Conservation (phyloP, 805 yeast species). For the Kuraishia capsulata region DNA sequence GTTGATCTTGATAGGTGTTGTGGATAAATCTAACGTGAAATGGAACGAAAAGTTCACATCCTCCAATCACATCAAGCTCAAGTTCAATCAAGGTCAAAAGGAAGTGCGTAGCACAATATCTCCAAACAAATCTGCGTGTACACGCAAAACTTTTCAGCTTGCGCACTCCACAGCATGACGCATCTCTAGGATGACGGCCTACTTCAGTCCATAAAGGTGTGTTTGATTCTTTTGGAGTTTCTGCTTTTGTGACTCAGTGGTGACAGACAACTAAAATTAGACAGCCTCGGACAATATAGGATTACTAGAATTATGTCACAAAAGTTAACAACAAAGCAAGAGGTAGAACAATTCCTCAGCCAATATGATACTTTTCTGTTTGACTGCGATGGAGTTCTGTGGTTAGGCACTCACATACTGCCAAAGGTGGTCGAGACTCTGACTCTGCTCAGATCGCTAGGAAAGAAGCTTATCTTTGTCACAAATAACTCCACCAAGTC, state of each 20-base stretch:
- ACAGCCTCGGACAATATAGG: too few relatives aligned
- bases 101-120: too few relatives aligned
- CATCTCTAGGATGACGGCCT: too few relatives aligned
- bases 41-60: too few relatives aligned
- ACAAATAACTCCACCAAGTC: slow-evolving; percentile 95
- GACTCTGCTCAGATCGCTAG: slow-evolving; percentile 37
- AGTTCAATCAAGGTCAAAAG: not conserved
- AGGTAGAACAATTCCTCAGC: slow-evolving; percentile 46
- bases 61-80: not conserved
- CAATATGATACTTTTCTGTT: slow-evolving; percentile 79
- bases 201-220: too few relatives aligned
- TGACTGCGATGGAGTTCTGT: slow-evolving; percentile 96
- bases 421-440: slow-evolving; percentile 77
- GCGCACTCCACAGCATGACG: too few relatives aligned
- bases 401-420: slow-evolving; percentile 79
- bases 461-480: slow-evolving; percentile 77
- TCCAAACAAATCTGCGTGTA: too few relatives aligned
- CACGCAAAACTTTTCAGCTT: too few relatives aligned
- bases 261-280: too few relatives aligned
- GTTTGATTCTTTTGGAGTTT: too few relatives aligned
- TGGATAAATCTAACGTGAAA: too few relatives aligned
- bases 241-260: too few relatives aligned
- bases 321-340: slow-evolving; percentile 37
- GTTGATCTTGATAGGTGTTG: not conserved
- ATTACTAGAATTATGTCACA: slow-evolving; percentile 35